A percentile compares a stretch with the other conserved stretches of the same genome.
phyloP scores from a whole-genome alignment of 2,329 filamentous ascomycete genomes.

The Calonectria hawksworthii region DNA sequence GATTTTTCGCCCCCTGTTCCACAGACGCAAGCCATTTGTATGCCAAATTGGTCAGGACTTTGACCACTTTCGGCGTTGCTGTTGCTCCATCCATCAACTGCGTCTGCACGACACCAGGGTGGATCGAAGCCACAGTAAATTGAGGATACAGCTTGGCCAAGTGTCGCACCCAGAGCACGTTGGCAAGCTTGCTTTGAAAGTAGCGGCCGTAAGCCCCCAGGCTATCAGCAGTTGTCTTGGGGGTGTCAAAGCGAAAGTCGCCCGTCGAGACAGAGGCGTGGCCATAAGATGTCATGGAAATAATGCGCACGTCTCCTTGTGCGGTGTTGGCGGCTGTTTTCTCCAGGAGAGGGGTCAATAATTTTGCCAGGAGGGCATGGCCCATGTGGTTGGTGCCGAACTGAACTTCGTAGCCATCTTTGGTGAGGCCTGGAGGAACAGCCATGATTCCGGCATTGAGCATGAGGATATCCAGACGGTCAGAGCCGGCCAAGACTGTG shows the following conservation, averaged over 20 bases:
- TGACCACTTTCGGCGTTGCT: slow-evolving; percentile 18
- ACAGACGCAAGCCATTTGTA: slow-evolving; percentile 39
- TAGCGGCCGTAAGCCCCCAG: slow-evolving; percentile 26
- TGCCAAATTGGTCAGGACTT: slow-evolving; percentile 29
- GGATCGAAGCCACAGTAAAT: slow-evolving; percentile 22
- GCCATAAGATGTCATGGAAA: slow-evolving; percentile 45
- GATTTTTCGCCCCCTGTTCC: slow-evolving; percentile 54
- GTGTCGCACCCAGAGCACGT: slow-evolving; percentile 28
- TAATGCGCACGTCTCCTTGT: slow-evolving; percentile 47
- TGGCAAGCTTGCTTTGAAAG: slow-evolving; percentile 30
- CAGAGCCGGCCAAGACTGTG: slow-evolving; percentile 49
- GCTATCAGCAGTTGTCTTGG: slow-evolving; percentile 37
- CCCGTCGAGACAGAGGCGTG: slow-evolving; percentile 39
- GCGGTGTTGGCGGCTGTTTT: slow-evolving; percentile 41
- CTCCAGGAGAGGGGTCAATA: slow-evolving; percentile 50
- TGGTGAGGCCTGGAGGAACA: slow-evolving; percentile 50
- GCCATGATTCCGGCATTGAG: slow-evolving; percentile 57
- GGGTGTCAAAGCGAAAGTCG: slow-evolving; percentile 48
- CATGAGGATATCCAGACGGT: slow-evolving; percentile 58
- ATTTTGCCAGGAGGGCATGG: slow-evolving; percentile 59
- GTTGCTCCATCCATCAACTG: slow-evolving; percentile 31
- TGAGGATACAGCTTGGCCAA: slow-evolving; percentile 28
- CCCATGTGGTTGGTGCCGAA: slow-evolving; percentile 66
- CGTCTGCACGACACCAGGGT: slow-evolving; percentile 30
- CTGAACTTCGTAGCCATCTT: slow-evolving; percentile 63